Evolutionary conservation across 2,329 filamentous ascomycete species (phyloP), one percentile per base, ranked within the genome.

Genomic region (Diaporthe citriasiana): DNA sequence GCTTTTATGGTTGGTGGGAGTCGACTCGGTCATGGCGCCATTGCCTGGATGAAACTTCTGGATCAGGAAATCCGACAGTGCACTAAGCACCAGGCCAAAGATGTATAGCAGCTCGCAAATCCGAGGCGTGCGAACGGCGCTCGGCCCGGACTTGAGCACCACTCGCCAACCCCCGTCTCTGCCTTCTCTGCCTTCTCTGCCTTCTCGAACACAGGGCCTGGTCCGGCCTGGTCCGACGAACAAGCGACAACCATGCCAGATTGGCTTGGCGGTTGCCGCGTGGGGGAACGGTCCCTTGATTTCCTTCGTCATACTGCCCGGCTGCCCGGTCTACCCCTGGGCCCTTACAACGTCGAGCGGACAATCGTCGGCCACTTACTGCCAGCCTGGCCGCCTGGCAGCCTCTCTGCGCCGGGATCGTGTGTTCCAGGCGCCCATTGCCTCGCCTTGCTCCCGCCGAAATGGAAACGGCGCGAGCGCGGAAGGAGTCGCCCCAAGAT

Each of bases 261-360:
- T 12, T 66, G 45, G 63, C 63, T 66, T 66, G 63, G 63, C 45
- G 30, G 3, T 25, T 35, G 45, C 63, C 45, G 63, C 63, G 63
- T 66, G 63, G 63, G 63, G 63, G 63, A 66, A 51, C 63, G 45
- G 45, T 51, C 57, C 70, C 71, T 73, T 51, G 71, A 30, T 38
- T 55, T 69, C 12, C 57, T 59, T 70, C 72, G 56, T 73, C 72
- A 73, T 71, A 17, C 53, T 56, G 65, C 50, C 68, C n/a, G 40
- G 40, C 59, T 60, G 65, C 35, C 68, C n/a, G 50, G 33, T 60
- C 27, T 66, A 66, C 66, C 71, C 74, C 74, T 73, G 74, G 59
- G 19, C 30, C 66, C 53, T 55, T 50, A 19, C 71, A 51, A 75
- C 73, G 59, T 71, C 71, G 66, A 50, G 51, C 74, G 74, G 74